Evolutionary conservation across 1,284 basidiomycete genomes (phyloP).

Genomic region (Cryptococcus maquisensis): DNA sequence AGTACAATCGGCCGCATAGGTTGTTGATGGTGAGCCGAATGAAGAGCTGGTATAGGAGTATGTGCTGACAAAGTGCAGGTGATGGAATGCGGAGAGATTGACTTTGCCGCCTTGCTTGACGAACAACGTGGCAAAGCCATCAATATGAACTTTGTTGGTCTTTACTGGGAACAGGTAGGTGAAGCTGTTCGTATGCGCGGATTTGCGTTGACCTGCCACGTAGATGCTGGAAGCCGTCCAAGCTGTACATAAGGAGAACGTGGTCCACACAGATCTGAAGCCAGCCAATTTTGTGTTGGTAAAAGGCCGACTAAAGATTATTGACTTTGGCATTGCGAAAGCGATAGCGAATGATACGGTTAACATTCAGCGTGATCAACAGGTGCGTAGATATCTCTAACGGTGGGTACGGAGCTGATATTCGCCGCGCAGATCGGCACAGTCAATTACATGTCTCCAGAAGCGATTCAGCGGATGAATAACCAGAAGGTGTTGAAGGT

Average conservation of each 20-base stretch:
- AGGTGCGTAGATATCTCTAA: slow-evolving; percentile 53
- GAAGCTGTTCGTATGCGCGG: background rate
- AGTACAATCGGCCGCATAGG: slow-evolving; percentile 61
- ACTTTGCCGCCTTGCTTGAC: slow-evolving; percentile 73
- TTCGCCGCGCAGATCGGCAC: slow-evolving; percentile 66
- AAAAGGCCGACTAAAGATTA: slow-evolving; percentile 85
- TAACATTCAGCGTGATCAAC: slow-evolving; percentile 89
- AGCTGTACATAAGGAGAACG: slow-evolving; percentile 91
- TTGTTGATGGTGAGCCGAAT: slow-evolving; percentile 59
- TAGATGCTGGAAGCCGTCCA: slow-evolving; percentile 95
- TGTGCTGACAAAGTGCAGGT: slow-evolving; percentile 48
- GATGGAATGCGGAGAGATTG: slow-evolving; percentile 91
- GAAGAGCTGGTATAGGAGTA: background rate
- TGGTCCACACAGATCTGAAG: slow-evolving; percentile 93
- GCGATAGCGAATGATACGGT: slow-evolving; percentile 96
- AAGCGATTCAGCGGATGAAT: slow-evolving; percentile 67
- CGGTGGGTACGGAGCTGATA: background rate
- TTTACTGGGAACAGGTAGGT: slow-evolving; percentile 89
- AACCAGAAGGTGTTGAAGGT: slow-evolving; percentile 48
- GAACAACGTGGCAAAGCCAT: slow-evolving; percentile 75
- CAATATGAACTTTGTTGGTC: slow-evolving; percentile 86
- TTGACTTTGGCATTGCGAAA: slow-evolving; percentile 96
- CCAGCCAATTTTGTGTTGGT: slow-evolving; percentile 95
- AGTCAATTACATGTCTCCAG: slow-evolving; percentile 93
- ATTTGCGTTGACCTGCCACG: slow-evolving; percentile 1